Percentiles rank a stretch among this genome's conserved stretches.
Evolutionary conservation across 805 yeast genomes (phyloP).

Genomic region (Candida tibetensis): DNA sequence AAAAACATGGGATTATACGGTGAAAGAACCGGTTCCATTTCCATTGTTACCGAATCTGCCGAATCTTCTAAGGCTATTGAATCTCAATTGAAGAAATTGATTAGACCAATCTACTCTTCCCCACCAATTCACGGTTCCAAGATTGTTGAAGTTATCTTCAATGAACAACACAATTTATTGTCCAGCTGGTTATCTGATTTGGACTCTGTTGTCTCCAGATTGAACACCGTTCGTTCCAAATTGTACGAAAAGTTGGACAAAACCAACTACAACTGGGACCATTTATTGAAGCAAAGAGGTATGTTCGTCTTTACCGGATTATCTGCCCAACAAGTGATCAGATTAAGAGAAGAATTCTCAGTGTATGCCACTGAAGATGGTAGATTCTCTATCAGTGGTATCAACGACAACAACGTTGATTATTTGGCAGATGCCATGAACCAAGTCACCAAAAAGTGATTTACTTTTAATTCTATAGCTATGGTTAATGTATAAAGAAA

Average conservation of each 20-base stretch:
- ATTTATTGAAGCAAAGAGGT: slow-evolving; percentile 84
- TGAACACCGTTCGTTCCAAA: slow-evolving; percentile 65
- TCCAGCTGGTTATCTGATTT: slow-evolving; percentile 81
- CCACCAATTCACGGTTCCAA: slow-evolving; percentile 95
- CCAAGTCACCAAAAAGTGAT: slow-evolving; percentile 40
- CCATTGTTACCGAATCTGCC: slow-evolving; percentile 56
- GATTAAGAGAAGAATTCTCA: slow-evolving; percentile 66
- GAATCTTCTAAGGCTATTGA: slow-evolving; percentile 54
- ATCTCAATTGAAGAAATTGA: slow-evolving; percentile 79
- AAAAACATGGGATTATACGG: slow-evolving; percentile 50
- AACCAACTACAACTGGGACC: slow-evolving; percentile 76
- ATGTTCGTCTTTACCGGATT: slow-evolving; percentile 96
- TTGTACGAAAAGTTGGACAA: slow-evolving; percentile 63
- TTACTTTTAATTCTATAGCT: slow-evolving; percentile 1
- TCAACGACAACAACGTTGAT: slow-evolving; percentile 76
- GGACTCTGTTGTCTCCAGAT: slow-evolving; percentile 71
- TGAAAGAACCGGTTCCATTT: slow-evolving; percentile 73
- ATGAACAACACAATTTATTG: slow-evolving; percentile 51
- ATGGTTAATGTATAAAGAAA: background rate
- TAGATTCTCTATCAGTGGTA: slow-evolving; percentile 86
- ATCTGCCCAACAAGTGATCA: slow-evolving; percentile 62
- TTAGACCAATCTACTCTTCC: slow-evolving; percentile 85
- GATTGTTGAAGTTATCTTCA: slow-evolving; percentile 75
- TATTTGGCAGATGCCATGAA: slow-evolving; percentile 63
- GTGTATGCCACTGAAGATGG: slow-evolving; percentile 90